phyloP scores from a whole-genome alignment of 371 early-diverging fungal genomes.

The Mucor ambiguus region DNA sequence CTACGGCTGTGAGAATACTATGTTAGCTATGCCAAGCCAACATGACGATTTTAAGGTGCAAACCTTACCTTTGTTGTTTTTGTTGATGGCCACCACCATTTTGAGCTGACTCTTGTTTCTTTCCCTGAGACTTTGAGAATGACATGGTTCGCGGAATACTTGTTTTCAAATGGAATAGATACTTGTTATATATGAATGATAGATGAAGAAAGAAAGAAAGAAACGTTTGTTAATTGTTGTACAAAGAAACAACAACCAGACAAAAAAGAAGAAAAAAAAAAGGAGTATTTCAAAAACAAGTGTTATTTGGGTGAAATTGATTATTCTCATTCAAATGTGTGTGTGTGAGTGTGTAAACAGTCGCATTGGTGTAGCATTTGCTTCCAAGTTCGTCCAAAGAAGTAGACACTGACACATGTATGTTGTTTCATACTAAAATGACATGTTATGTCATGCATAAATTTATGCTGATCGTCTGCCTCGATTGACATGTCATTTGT shows the following conservation, averaged over 20 bases:
- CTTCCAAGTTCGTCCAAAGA: no score
- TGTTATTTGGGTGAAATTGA: not conserved
- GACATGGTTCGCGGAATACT: conserved; percentile 16
- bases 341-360: not conserved
- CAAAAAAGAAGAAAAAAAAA: not conserved
- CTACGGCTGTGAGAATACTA: conserved; percentile 28
- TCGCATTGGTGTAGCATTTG: not conserved
- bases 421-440: no score
- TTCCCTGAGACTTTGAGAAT: conserved; percentile 40
- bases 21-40: not conserved
- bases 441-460: not conserved
- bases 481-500: not conserved
- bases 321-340: not conserved
- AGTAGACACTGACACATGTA: no score
- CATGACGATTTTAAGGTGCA: no score
- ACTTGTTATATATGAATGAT: not conserved
- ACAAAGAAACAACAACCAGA: conserved; percentile 3
- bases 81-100: conserved; percentile 15
- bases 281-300: not conserved
- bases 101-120: conserved; percentile 34
- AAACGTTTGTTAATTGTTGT: not conserved
- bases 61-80: conserved; percentile 16
- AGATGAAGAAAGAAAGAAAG: not conserved
- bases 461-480: not conserved
- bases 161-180: not conserved